Conservation (phyloP, 2,329 filamentous ascomycete species). For the Monosporascus sp. region DNA sequence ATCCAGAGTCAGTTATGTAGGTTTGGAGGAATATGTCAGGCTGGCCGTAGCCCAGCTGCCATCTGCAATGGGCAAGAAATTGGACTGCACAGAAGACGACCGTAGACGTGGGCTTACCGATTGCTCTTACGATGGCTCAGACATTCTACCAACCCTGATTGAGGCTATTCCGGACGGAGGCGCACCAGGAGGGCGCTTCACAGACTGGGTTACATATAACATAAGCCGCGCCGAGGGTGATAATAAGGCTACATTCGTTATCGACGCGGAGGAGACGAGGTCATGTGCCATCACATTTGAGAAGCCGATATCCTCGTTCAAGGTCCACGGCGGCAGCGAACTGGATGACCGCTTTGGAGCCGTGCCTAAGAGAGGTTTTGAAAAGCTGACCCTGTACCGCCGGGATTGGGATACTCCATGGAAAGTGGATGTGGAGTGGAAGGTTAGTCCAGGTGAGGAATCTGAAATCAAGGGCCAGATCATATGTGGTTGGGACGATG, state of each 20-base stretch:
- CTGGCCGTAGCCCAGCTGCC: conserved; percentile 65
- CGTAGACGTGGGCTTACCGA: conserved; percentile 48
- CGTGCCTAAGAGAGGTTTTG: conserved; percentile 57
- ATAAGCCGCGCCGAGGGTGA: conserved; percentile 35
- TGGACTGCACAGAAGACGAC: conserved; percentile 44
- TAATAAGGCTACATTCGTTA: conserved; percentile 55
- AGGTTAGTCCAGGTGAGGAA: conserved; percentile 28
- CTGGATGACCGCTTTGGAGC: conserved; percentile 62
- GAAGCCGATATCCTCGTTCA: conserved; percentile 58
- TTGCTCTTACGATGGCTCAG: conserved; percentile 65
- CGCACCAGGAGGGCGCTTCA: conserved; percentile 38
- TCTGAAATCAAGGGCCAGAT: conserved; percentile 56
- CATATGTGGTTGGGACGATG: conserved; percentile 83
- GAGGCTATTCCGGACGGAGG: conserved; percentile 35
- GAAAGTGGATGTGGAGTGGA: conserved; percentile 69
- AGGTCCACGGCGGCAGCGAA: conserved; percentile 53
- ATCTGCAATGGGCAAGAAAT: conserved; percentile 57
- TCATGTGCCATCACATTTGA: conserved; percentile 72
- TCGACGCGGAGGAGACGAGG: conserved; percentile 71
- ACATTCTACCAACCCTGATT: conserved; percentile 58
- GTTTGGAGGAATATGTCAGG: conserved; percentile 61
- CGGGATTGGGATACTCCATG: conserved; percentile 73
- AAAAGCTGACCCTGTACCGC: conserved; percentile 73
- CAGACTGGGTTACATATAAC: conserved; percentile 62
- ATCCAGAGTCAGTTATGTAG: conserved; percentile 64